Evolutionary conservation across 2,329 filamentous ascomycete genomes (phyloP).

Genomic region (Fusarium nanum): DNA sequence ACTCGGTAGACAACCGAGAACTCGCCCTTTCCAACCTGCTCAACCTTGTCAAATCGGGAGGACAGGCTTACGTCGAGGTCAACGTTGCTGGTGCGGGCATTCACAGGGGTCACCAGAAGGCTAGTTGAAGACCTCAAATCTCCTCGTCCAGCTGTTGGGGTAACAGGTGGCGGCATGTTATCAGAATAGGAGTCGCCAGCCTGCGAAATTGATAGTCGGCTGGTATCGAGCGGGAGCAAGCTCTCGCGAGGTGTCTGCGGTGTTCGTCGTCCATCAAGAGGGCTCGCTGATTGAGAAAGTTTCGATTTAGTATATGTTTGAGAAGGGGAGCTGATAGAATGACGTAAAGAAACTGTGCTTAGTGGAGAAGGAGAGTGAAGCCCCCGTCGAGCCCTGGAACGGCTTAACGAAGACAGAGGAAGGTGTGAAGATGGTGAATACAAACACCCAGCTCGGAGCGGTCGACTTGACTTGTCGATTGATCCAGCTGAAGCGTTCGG

Average conservation of each 20-base stretch:
- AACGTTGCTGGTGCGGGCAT: slow-evolving; percentile 75
- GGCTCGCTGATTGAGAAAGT: slow-evolving; percentile 67
- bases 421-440: slow-evolving; percentile 49
- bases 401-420: slow-evolving; percentile 55
- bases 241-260: slow-evolving; percentile 84
- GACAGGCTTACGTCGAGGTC: slow-evolving; percentile 77
- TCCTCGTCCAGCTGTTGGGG: slow-evolving; percentile 76
- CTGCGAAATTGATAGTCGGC: slow-evolving; percentile 83
- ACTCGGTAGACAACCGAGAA: slow-evolving; percentile 95
- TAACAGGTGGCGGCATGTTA: slow-evolving; percentile 71
- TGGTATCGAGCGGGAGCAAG: slow-evolving; percentile 81
- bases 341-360: slow-evolving; percentile 44
- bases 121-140: slow-evolving; percentile 63
- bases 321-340: slow-evolving; percentile 47
- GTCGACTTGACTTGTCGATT: slow-evolving; percentile 28
- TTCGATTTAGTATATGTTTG: slow-evolving; percentile 64
- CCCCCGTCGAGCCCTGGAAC: slow-evolving; percentile 47
- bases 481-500: slow-evolving; percentile 26
- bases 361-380: slow-evolving; percentile 53
- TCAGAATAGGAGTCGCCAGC: slow-evolving; percentile 55
- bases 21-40: slow-evolving; percentile 85
- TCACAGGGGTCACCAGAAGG: slow-evolving; percentile 74
- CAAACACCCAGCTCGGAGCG: slow-evolving; percentile 50
- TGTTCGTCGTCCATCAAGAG: slow-evolving; percentile 68
- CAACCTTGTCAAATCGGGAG: slow-evolving; percentile 82